Evolutionary conservation across 1,284 basidiomycete species (phyloP), one percentile per base, ranked within the genome.

Genomic region (Ustilago lituana): DNA sequence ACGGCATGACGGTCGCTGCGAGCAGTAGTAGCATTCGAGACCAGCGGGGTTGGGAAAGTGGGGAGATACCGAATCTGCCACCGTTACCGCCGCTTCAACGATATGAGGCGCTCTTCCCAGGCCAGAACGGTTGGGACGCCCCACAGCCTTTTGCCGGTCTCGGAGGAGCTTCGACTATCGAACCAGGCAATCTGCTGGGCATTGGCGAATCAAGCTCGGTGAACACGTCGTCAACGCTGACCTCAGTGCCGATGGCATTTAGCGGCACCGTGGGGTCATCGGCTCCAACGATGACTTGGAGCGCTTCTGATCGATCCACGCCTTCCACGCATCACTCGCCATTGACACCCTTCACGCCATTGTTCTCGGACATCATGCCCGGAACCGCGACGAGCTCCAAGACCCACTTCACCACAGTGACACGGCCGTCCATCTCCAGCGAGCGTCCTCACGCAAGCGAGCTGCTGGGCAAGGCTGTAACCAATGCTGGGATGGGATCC

Each of bases 261-360:
- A 61, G 58, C 51, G 59, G 27, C 45, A 52, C 58, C 0, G 38
- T 59, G 7, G 37, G 37, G n/a, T 72, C 54, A 12, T 53, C 51
- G 3, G 60, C 49, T 5, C 39, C 66, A 11, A 59, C 59, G 3
- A 65, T 61, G 67, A 61, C 67, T 0, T 64, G 57, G 53, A 61
- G 48, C 46, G 39, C 47, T 36, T 70, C 67, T 5, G 57, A 65
- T 40, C 67, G 52, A 14, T 68, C 64, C 5, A 73, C 64, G 4
- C 66, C 65, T 5, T 67, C 64, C 0, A 59, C 60, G 19, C 60
- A 52, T 35, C 44, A 57, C 27, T 56, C 73, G 29, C 74, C 74
- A 1, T 33, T 62, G 22, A 77, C 75, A 2, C 73, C 70, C 14
- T 73, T 67, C 57, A 67, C 73, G n/a, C 61, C 75, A 2, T 23